Percentiles rank a stretch among this genome's conserved stretches.
These are phyloP conservation scores for Talaromyces stipitatus DNA, from an alignment of 495 filamentous ascomycete genomes.

Conservation along the genomic window DNA sequence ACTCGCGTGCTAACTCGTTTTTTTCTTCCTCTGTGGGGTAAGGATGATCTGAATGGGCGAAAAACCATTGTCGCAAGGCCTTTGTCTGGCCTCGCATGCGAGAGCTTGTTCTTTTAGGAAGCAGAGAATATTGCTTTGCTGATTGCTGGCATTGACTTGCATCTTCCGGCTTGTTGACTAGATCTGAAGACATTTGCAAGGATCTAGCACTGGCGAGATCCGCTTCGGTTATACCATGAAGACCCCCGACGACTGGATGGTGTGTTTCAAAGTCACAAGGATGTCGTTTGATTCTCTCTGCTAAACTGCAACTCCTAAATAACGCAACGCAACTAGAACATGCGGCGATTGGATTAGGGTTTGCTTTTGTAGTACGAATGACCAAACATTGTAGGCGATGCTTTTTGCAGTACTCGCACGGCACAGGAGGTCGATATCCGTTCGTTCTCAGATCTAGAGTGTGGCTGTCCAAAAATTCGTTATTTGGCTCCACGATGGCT, in stretches of 20 bases:
- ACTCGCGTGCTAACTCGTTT: conserved; percentile 19
- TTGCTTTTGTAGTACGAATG: conserved; percentile 33
- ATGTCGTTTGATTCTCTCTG: conserved; percentile 35
- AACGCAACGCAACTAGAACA: conserved; percentile 76
- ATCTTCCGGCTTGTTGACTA: not conserved
- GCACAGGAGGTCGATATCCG: conserved; percentile 18
- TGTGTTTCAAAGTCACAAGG: conserved; percentile 38
- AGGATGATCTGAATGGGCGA: conserved; percentile 37
- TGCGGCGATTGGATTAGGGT: conserved; percentile 49
- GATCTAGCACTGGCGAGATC: not conserved
- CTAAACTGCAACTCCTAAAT: conserved; percentile 64
- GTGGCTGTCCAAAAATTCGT: not conserved
- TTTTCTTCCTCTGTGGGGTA: conserved; percentile 32
- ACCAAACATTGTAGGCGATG: conserved; percentile 39
- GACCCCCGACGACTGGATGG: conserved; percentile 32
- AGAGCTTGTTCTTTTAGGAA: conserved; percentile 13
- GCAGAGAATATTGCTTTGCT: not conserved
- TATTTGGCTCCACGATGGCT: not conserved
- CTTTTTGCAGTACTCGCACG: conserved; percentile 36
- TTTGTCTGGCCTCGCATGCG: conserved; percentile 14
- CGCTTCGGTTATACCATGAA: conserved; percentile 33
- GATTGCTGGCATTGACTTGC: not conserved
- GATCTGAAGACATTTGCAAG: not conserved
- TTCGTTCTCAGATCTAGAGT: not conserved
- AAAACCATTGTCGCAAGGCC: conserved; percentile 33